Evolutionary conservation across 139 green algal genomes (phyloP), one percentile per base, ranked within the genome.

Genomic region (Closterium sp.): DNA sequence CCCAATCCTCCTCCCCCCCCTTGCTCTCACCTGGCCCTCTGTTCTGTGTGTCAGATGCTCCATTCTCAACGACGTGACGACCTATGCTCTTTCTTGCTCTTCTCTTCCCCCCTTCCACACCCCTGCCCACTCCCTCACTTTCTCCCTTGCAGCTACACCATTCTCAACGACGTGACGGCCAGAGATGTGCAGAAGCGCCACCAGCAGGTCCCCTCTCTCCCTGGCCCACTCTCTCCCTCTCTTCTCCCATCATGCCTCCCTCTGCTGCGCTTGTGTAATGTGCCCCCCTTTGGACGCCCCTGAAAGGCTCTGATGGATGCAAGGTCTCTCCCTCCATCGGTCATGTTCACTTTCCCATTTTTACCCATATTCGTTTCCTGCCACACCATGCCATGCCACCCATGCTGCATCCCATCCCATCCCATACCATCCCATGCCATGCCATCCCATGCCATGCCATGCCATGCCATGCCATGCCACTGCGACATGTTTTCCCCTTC

Each of bases 111-210:
- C 36, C 36, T 55, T 6, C 6, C 6, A 12, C 36, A 4, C 36
- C 36, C 36, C 6, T 6, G 4, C 36, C 36, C 36, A 6, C 36
- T 6, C 36, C 36, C 36, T 4, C 55, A 19, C 55, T 28, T 76
- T 76, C 55, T 6, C 36, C 2, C 43, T 28, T 19, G 2, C 86
- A 89, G 87, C 31, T 93, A 91, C 84, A 95, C 92, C 23, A 90
- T 95, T 33, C 43, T 91, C 33, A 95, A 95, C 64, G 93, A 95
- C 32, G 88, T 95, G n/a, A 95, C 93, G 9, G 93, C 93, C 6
- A 66, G 93, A 76, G 88, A 93, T 31, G 16, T 92, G 35, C 93
- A 95, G 84, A 93, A 91, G 31, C 16, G 36, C 1, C 93, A 95
- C 81, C 93, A 95, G 55, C 93, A 91, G 87, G 87, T 91, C 4